phyloP scores from a whole-genome alignment of 257 asterid genomes.

The Lavandula angustifolia region DNA sequence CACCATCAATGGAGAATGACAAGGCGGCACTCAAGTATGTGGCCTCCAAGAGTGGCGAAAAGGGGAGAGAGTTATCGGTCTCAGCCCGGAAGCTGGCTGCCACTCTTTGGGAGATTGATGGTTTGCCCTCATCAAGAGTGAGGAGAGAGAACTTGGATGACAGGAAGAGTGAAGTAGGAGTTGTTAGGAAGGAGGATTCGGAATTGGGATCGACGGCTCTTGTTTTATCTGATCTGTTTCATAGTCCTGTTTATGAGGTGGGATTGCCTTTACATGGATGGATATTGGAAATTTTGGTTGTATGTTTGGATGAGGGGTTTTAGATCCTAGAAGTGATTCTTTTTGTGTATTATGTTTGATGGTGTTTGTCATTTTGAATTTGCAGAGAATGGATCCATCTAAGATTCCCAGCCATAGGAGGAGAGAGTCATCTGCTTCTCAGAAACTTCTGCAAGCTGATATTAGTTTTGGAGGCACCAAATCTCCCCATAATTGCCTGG shows the following conservation, averaged over 20 bases:
- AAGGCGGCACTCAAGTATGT: slow-evolving; percentile 43
- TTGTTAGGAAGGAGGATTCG: slow-evolving; percentile 45
- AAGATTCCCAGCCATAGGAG: slow-evolving; percentile 57
- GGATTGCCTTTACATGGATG: slow-evolving; percentile 39
- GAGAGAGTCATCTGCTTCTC: slow-evolving; percentile 72
- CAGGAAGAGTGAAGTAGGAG: slow-evolving; percentile 44
- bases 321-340: slow-evolving; percentile 25
- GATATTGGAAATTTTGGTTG: slow-evolving; percentile 9
- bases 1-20: slow-evolving; percentile 59
- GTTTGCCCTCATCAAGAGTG: slow-evolving; percentile 51
- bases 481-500: slow-evolving; percentile 48
- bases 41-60: slow-evolving; percentile 46
- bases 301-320: slow-evolving; percentile 8
- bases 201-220: slow-evolving; percentile 51
- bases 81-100: slow-evolving; percentile 88
- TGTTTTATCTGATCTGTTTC: slow-evolving; percentile 59
- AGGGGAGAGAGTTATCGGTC: slow-evolving; percentile 52
- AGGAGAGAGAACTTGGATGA: slow-evolving; percentile 49
- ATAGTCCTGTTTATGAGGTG: slow-evolving; percentile 67
- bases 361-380: slow-evolving; percentile 29
- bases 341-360: slow-evolving; percentile 26
- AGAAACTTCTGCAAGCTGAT: slow-evolving; percentile 50
- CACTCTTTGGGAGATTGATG: slow-evolving; percentile 83
- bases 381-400: slow-evolving; percentile 69
- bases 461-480: slow-evolving; percentile 41